A percentile compares a stretch with the other conserved stretches of the same genome.
Conservation (phyloP, 306 rosid species). For the Vicia villosa region DNA sequence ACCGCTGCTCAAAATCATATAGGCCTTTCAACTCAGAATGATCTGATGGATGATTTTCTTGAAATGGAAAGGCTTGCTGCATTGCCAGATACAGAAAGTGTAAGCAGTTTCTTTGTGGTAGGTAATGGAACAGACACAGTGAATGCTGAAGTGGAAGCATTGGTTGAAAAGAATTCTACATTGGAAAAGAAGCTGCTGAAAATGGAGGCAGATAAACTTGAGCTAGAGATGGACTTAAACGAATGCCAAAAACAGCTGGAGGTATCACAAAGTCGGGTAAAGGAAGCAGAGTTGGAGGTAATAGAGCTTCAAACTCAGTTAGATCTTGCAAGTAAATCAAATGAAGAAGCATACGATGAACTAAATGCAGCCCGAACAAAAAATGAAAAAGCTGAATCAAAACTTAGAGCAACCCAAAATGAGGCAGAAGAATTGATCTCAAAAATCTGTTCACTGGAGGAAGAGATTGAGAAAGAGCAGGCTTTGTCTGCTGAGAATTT, state of each 20-base stretch:
- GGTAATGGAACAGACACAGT: conserved; percentile 28
- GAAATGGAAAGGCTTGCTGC: conserved; percentile 89
- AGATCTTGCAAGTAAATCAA: conserved; percentile 47
- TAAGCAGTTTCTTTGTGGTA: conserved; percentile 34
- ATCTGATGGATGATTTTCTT: conserved; percentile 87
- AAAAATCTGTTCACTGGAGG: conserved; percentile 54
- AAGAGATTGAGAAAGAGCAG: conserved; percentile 60
- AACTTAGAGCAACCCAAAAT: conserved; percentile 46
- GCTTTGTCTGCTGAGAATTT: conserved; percentile 52
- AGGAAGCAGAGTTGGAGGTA: conserved; percentile 49
- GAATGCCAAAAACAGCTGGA: conserved; percentile 51
- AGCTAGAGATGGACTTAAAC: conserved; percentile 50
- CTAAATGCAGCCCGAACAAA: conserved; percentile 40
- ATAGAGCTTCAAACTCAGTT: conserved; percentile 54
- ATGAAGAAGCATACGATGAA: conserved; percentile 56
- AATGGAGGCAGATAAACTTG: conserved; percentile 50
- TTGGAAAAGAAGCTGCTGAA: conserved; percentile 54
- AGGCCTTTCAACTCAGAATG: conserved; percentile 58
- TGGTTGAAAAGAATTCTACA: conserved; percentile 48
- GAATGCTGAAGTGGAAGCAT: conserved; percentile 48
- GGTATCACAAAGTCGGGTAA: conserved; percentile 44
- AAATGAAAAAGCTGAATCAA: conserved; percentile 51
- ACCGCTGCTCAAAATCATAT: conserved; percentile 32
- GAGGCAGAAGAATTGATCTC: conserved; percentile 51
- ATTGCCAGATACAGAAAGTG: conserved; percentile 48